Evolutionary conservation across 495 filamentous ascomycete species (phyloP).

Genomic region (Polyplosphaeria fusca): DNA sequence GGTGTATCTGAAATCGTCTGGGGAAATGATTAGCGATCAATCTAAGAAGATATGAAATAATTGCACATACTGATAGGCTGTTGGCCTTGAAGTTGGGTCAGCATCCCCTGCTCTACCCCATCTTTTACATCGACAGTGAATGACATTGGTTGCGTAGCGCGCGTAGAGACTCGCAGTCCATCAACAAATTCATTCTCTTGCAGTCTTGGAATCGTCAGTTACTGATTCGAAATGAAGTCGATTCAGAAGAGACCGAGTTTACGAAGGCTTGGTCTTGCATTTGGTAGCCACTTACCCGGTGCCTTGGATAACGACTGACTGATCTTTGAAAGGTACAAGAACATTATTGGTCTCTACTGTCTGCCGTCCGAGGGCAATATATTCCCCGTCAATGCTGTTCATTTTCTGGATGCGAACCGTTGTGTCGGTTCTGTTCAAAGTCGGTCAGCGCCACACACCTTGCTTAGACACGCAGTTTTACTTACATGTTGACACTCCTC

Average conservation of each 20-base stretch:
- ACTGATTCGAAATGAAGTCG: too few species aligned
- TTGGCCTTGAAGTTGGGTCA: constrained; percentile 13
- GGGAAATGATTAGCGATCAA: neutral
- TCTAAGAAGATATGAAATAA: too few species aligned
- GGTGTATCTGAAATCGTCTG: constrained; percentile 34
- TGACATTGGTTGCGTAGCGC: constrained; percentile 32
- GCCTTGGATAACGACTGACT: constrained; percentile 28
- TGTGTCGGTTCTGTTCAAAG: constrained; percentile 17
- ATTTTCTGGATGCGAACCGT: constrained; percentile 35
- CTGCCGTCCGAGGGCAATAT: constrained; percentile 35
- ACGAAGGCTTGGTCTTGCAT: too few species aligned
- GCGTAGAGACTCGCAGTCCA: constrained; percentile 34
- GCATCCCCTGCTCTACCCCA: constrained; percentile 31
- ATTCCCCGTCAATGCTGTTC: constrained; percentile 34
- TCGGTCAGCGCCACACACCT: neutral
- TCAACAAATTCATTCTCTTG: constrained; percentile 36
- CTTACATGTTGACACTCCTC: constrained; percentile 33
- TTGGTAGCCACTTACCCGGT: too few species aligned
- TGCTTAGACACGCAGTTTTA: neutral
- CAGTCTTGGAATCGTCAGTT: too few species aligned
- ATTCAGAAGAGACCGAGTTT: too few species aligned
- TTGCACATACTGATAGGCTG: constrained; percentile 28
- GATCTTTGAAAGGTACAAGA: constrained; percentile 26
- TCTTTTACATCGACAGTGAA: constrained; percentile 33
- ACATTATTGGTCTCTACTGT: constrained; percentile 32